Base-by-base conservation (phyloP, 1,139 yeast genomes). In the Scheffersomyces stambukii region DNA sequence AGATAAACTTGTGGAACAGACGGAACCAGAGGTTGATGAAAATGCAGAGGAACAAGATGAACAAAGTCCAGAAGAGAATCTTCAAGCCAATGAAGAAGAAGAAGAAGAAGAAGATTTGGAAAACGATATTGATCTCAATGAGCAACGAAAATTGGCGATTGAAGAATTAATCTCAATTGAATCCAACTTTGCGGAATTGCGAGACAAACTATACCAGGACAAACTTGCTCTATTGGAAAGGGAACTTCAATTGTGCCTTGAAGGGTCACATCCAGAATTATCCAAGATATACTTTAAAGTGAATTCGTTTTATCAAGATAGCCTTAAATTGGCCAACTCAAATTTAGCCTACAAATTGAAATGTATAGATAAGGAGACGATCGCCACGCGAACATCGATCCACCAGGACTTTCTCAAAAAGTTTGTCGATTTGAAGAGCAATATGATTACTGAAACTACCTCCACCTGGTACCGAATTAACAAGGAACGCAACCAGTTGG, bases 401-500 rank as follows among this genome's bases (percentile, higher is more conserved):
- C 96, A 89, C 52, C 97, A 91, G 54, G 86, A 88, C 51, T 88
- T 75, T 52, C 59, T 76, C 50, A 82, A 81, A 46, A 72, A 75
- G 38, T 62, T 76, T 26, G 77, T 80, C 46, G 95, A 88, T 48
- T 56, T 73, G 27, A 81, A 89, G 39, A 71, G 72, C 34, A 64
- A 67, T 20, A 66, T 86, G 64, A 70, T 91, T 30, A 69, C 75
- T 34, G 70, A 76, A 12, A 84, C 95, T 4, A 89, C 97, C 2
- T 76, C 84, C 27, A 71, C 77, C 42, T 91, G 98, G 97, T 91
- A 91, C 59, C 81, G 83, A 42, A 83, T 89, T 46, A 89, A 89
- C 55, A 77, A 81, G 46, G 98, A 91, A 53, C 70, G 97, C 42
- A 73, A 95, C 41, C 79, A 78, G 31, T 70, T 88, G 76, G 97